Evolutionary conservation across 2,329 filamentous ascomycete genomes (phyloP), one percentile per base, ranked within the genome.

Genomic region (Daldinia sp.): DNA sequence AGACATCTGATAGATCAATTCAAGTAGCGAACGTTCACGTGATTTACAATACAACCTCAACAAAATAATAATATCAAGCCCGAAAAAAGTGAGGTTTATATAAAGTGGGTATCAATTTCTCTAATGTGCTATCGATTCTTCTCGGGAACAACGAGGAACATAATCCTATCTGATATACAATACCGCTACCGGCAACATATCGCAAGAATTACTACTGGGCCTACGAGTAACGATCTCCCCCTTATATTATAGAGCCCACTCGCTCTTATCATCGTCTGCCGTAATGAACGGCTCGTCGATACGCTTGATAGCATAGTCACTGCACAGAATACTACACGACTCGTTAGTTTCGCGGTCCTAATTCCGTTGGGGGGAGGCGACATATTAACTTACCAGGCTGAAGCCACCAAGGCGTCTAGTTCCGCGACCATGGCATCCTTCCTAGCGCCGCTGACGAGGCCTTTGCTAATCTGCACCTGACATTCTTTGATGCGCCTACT

Each of bases 201-300:
- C 57, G 30, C 12, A 46, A 44, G 23, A 48, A 56, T 53, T 20
- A 58, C 53, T 15, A 58, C 56, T 23, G 10, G 18, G 15, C 50
- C 23, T 46, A 54, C 30, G 37, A 41, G 33, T 23, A 39, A 53
- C 37, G 39, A 26, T 4, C 18, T 6, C 2, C 33, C 15, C 4
- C 1, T 26, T 18, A 5, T 30, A 63, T 81, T 80, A 92, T 69
- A 92, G 80, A 58, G 88, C 90, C 96, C 96, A 99, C 76, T 97
- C 94, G 63, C 90, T 88, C 70, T 84, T 83, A 78, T 94, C 87
- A 75, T 98, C 95, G 23, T 86, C 85, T 4, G 86, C 82, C 39
- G 86, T 88, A 63, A 98, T 88, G 78, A 99, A 98, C 0, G 96
- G 94, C 82, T 97, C 93, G 75, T 98, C 93, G 65, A 99, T 93